Evolutionary conservation across 306 rosid genomes (phyloP).

Genomic region (Leucaena leucocephala): DNA sequence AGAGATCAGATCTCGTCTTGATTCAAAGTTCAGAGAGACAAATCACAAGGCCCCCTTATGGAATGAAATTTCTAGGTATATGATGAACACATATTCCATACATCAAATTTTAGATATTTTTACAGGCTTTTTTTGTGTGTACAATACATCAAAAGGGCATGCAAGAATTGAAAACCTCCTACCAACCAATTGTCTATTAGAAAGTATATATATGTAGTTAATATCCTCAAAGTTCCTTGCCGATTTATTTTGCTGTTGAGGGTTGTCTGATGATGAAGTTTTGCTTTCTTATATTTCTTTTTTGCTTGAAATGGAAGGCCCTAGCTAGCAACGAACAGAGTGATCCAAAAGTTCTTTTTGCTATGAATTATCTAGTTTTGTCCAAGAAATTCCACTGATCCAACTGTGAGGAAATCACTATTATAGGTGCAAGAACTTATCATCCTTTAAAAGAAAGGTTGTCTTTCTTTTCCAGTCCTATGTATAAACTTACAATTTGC

Average conservation of each 20-base stretch:
- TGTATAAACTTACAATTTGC: slow-evolving; percentile 32
- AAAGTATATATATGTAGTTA: neutral
- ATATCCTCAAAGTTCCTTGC: neutral
- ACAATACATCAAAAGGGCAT: neutral
- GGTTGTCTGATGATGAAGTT: slow-evolving; percentile 4
- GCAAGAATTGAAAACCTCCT: neutral
- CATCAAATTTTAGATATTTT: neutral
- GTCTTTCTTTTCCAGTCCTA: slow-evolving; percentile 34
- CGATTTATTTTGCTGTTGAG: slow-evolving; percentile 5
- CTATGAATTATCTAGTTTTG: slow-evolving; percentile 43
- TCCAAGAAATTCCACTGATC: slow-evolving; percentile 39
- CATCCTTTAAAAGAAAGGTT: slow-evolving; percentile 34
- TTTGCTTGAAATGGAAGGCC: slow-evolving; percentile 44
- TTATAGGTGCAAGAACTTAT: slow-evolving; percentile 38
- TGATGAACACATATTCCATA: neutral
- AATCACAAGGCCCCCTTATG: slow-evolving; percentile 84
- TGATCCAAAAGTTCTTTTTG: slow-evolving; percentile 39
- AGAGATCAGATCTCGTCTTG: slow-evolving; percentile 88
- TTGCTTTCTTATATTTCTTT: slow-evolving; percentile 17
- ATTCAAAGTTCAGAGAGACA: slow-evolving; percentile 76
- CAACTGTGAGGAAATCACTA: slow-evolving; percentile 16
- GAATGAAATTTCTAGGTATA: slow-evolving; percentile 88
- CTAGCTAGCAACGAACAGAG: slow-evolving; percentile 42
- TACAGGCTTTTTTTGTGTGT: neutral
- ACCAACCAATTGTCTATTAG: neutral